Base-by-base conservation (phyloP, 331 rosid genomes). In the Saraca asoca region DNA sequence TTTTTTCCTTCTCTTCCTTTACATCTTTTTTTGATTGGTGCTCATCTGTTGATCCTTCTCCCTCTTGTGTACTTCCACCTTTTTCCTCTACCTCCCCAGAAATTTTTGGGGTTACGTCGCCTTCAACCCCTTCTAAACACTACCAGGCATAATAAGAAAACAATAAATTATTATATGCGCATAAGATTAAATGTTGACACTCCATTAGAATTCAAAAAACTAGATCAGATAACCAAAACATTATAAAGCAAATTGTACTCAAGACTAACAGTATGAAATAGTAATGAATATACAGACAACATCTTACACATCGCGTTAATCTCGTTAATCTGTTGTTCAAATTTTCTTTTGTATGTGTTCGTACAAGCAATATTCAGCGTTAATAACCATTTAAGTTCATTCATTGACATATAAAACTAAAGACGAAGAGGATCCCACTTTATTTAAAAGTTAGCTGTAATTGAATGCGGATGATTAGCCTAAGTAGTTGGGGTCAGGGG, bases 51-150 rank as follows among this genome's bases (percentile, higher is more conserved):
- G 79, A 72, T 13, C 76, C 88, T 53, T 81, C 72, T 7, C 55
- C 66, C 52, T 82, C 91, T 18, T 65, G 85, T 66, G 73, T 70
- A 45, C 53, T 60, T 43, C 70, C 75, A 72, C 71, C 69, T 53
- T 92, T 85, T 60, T 68, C 83, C 59, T 63, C 80, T 15, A 57
- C 69, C 79, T 69, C 85, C 73, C 56, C 94, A 16, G 86, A 70
- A 24, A 46, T 58, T 83, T 81, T 90, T 17, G 83, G 52, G 58
- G 62, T 71, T 75, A 77, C 74, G 35, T 80, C 86, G 55, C 79
- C 88, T 71, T 65, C 82, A 60, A 71, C 81, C 63, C 82, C 88
- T 70, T 87, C 94, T 74, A 92, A 74, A 74, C 81, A 82, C 98
- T 92, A 70, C 48, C 72, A 83, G 70, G 38, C 48, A 44, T 44